phyloP scores from a whole-genome alignment of 2,329 filamentous ascomycete species.

The Phialophora chinensis region DNA sequence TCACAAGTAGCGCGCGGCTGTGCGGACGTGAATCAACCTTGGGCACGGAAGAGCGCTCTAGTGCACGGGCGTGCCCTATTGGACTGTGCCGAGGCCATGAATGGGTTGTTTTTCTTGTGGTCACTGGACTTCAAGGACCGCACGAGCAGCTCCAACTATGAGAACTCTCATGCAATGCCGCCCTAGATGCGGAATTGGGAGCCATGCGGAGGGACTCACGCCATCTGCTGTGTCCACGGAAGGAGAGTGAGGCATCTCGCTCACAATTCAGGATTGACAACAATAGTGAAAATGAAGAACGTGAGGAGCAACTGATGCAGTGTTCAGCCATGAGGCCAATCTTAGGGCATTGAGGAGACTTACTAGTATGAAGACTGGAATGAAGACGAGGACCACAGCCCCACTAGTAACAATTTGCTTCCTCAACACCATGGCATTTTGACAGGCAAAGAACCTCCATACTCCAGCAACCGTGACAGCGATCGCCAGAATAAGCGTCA shows the following conservation, averaged over 20 bases:
- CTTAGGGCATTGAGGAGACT: background rate
- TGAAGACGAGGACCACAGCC: conserved; percentile 17
- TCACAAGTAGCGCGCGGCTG: background rate
- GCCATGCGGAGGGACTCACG: background rate
- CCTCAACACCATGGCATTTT: conserved; percentile 21
- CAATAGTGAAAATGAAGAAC: conserved; percentile 21
- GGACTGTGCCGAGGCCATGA: background rate
- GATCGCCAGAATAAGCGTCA: conserved; percentile 18
- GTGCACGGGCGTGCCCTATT: background rate
- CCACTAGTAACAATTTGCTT: conserved; percentile 22
- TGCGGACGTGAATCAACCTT: background rate
- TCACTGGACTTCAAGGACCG: background rate
- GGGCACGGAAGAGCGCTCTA: too few species aligned
- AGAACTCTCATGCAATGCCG: background rate
- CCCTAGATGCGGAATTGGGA: background rate
- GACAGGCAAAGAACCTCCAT: conserved; percentile 25
- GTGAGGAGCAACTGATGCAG: conserved; percentile 17
- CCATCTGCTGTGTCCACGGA: background rate
- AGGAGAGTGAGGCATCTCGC: background rate
- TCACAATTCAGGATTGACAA: conserved; percentile 23
- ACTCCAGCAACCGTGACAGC: conserved; percentile 18
- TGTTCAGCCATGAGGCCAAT: conserved; percentile 2
- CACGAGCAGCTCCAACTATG: background rate
- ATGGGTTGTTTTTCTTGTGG: background rate
- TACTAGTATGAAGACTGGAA: conserved; percentile 9